A percentile compares a stretch with the other conserved stretches of the same genome.
phyloP scores from a whole-genome alignment of 2,329 filamentous ascomycete genomes.

The Escovopsis sp. region DNA sequence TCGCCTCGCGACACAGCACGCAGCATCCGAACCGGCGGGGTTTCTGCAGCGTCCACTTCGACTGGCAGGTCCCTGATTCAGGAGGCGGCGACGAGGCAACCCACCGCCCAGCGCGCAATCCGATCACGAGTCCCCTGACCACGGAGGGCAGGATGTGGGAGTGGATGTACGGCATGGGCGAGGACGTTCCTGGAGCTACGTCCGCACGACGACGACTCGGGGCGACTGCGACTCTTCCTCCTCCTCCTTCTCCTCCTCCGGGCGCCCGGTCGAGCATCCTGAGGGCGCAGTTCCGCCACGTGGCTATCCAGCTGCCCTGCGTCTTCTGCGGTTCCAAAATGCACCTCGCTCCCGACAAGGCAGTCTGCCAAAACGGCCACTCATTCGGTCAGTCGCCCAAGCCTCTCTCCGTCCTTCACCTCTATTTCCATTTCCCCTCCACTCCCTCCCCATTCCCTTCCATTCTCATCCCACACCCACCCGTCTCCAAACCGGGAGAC shows the following conservation, averaged over 20 bases:
- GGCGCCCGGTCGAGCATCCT: slow-evolving; percentile 13
- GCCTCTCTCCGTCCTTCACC: neutral
- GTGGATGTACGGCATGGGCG: slow-evolving; percentile 41
- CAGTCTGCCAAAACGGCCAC: slow-evolving; percentile 24
- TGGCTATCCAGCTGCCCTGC: slow-evolving; percentile 25
- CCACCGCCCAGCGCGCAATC: slow-evolving; percentile 1
- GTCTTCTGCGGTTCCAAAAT: slow-evolving; percentile 29
- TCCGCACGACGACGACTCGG: slow-evolving; percentile 7
- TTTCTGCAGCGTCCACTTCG: slow-evolving; percentile 22
- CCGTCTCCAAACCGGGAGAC: too few relatives aligned
- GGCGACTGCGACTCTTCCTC: too few relatives aligned
- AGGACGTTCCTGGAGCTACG: slow-evolving; percentile 27
- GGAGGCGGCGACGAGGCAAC: slow-evolving; percentile 2
- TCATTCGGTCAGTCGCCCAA: slow-evolving; percentile 20
- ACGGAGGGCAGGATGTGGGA: slow-evolving; percentile 41
- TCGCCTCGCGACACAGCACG: slow-evolving; percentile 33
- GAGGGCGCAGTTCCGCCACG: slow-evolving; percentile 22
- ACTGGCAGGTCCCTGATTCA: slow-evolving; percentile 12
- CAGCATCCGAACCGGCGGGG: slow-evolving; percentile 30
- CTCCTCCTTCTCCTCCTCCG: too few relatives aligned
- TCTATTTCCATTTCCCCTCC: neutral
- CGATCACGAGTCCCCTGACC: slow-evolving; percentile 23
- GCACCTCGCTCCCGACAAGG: slow-evolving; percentile 16
- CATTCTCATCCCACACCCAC: neutral
- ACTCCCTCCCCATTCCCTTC: neutral